A percentile compares a stretch with the other conserved stretches of the same genome.
Conservation (phyloP, 2,329 filamentous ascomycete species). For the Botryosphaeria dothidea region DNA sequence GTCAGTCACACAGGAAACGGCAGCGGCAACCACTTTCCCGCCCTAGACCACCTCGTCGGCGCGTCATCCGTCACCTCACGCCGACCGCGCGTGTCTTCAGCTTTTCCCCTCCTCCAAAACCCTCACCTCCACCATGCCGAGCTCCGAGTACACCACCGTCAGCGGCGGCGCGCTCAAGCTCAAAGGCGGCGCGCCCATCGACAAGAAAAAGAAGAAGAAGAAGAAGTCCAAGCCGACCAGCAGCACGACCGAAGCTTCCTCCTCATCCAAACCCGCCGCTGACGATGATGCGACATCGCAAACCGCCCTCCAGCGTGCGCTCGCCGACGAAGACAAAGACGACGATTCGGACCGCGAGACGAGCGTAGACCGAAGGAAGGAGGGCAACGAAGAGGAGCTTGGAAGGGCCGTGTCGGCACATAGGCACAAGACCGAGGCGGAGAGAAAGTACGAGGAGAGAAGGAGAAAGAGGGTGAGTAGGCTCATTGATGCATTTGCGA, state of each 20-base stretch:
- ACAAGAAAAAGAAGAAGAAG: slow-evolving; percentile 64
- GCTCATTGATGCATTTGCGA: slow-evolving; percentile 6
- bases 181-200: slow-evolving; percentile 70
- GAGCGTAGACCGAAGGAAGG: background rate
- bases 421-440: slow-evolving; percentile 75
- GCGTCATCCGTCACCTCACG: background rate
- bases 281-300: background rate
- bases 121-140: background rate
- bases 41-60: background rate
- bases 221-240: slow-evolving; percentile 27
- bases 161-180: slow-evolving; percentile 78
- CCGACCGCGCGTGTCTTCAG: background rate
- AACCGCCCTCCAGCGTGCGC: slow-evolving; percentile 3
- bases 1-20: no score
- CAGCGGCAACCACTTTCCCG: background rate
- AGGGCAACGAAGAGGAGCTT: slow-evolving; percentile 24
- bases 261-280: slow-evolving; percentile 7
- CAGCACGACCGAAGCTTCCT: slow-evolving; percentile 20
- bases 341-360: background rate
- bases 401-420: slow-evolving; percentile 22
- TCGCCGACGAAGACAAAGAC: slow-evolving; percentile 31
- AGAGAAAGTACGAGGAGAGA: slow-evolving; percentile 77
- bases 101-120: background rate
- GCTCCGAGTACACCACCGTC: slow-evolving; percentile 33
- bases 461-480: slow-evolving; percentile 73